Percentiles rank a stretch among this genome's conserved stretches.
Evolutionary conservation across 1,284 basidiomycete species (phyloP).

Genomic region (Waitea zeae): DNA sequence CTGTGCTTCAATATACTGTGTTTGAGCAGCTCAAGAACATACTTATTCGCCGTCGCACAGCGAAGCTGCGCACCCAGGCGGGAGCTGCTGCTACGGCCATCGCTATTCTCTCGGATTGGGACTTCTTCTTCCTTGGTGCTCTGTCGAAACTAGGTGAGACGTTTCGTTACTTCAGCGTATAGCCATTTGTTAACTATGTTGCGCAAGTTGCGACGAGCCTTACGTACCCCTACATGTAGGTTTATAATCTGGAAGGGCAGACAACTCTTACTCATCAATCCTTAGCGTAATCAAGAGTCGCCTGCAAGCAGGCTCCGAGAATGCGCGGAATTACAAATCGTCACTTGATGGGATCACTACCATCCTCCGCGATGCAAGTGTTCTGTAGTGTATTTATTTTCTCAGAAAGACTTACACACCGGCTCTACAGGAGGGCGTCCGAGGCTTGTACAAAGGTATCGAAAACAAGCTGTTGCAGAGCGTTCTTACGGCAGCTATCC

Average conservation of each 20-base stretch:
- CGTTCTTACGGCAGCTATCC: slow-evolving; percentile 78
- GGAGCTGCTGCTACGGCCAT: slow-evolving; percentile 21
- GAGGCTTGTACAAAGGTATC: slow-evolving; percentile 75
- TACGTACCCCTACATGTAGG: slow-evolving; percentile 71
- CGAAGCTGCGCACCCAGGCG: slow-evolving; percentile 28
- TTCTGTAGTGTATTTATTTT: too few species aligned
- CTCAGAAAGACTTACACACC: too few species aligned
- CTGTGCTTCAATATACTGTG: slow-evolving; percentile 80
- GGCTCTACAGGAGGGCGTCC: slow-evolving; percentile 67
- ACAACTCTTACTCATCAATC: slow-evolving; percentile 1
- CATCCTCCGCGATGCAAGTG: slow-evolving; percentile 57
- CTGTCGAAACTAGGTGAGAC: slow-evolving; percentile 67
- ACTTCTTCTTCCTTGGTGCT: slow-evolving; percentile 82
- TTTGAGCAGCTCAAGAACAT: slow-evolving; percentile 82
- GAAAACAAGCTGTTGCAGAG: slow-evolving; percentile 78
- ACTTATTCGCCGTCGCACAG: slow-evolving; percentile 41
- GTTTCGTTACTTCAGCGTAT: slow-evolving; percentile 1
- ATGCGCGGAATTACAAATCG: slow-evolving; percentile 50
- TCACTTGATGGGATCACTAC: slow-evolving; percentile 51
- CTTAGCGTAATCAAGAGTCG: slow-evolving; percentile 68
- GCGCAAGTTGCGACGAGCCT: slow-evolving; percentile 47
- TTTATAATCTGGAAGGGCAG: background rate
- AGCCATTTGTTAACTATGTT: slow-evolving; percentile 4
- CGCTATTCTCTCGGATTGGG: slow-evolving; percentile 60
- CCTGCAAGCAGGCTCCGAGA: slow-evolving; percentile 56